Evolutionary conservation across 352 stramenopile genomes (phyloP), one percentile per base, ranked within the genome.

Genomic region (Pythium grandisporangium): DNA sequence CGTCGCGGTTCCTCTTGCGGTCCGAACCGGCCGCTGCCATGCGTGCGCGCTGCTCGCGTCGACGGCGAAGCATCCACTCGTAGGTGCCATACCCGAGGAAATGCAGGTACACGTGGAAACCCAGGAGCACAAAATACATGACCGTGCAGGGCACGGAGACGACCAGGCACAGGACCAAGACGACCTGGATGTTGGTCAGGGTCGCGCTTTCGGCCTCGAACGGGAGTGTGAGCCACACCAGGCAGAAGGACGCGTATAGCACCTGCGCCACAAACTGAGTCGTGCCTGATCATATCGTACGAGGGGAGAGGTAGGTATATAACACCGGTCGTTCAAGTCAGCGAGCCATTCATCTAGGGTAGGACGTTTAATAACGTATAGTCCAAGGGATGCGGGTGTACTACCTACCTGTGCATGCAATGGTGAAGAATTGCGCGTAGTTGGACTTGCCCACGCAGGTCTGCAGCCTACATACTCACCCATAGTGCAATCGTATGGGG

Each of bases 391-490:
- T n/a, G n/a, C n/a, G n/a, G n/a, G n/a, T n/a, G 14, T 34, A 6
- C 5, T 19, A 25, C 41, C 21, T 33, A 54, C 52, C 52, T 2
- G 69, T 76, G 45, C 67, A 69, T 0, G 80, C 80, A 43, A 93
- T 76, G 17, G 70, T 88, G 50, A 91, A 91, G 47, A 93, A 93
- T 37, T 91, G 77, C n/a, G 62, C 75, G 37, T 93, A 93, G 41
- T 93, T 93, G 29, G 62, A 53, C 45, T 75, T 74, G 30, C 77
- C 80, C 19, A 93, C 75, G 38, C 80, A 93, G 4, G 77, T 93
- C 48, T 93, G 76, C 10, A 93, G 61, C 80, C 70, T 84, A 37
- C 2, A 45, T 2, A 51, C 12, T 20, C 11, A 16, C 30, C 24
- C n/a, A n/a, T n/a, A n/a, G n/a, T n/a, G n/a, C n/a, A n/a, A n/a